These are phyloP conservation scores for Vaccinium myrtillus DNA, from an alignment of 148 eudicot species.

Conservation along the genomic window DNA sequence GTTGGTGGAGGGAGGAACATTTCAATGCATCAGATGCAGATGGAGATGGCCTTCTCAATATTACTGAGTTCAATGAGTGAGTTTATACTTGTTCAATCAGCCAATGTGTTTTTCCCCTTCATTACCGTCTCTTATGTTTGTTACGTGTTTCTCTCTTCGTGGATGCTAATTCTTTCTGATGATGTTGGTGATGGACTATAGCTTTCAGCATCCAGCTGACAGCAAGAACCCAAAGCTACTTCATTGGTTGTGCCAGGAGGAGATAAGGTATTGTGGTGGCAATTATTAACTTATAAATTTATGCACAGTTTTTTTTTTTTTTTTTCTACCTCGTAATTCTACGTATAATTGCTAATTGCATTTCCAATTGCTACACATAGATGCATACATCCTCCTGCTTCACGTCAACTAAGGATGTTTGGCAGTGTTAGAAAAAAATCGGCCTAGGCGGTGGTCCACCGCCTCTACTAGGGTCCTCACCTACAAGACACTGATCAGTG, in stretches of 20 bases:
- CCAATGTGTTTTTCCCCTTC: slow-evolving; percentile 9
- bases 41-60: slow-evolving; percentile 79
- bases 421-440: no score
- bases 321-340: neutral
- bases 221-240: slow-evolving; percentile 72
- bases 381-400: neutral
- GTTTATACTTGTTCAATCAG: slow-evolving; percentile 31
- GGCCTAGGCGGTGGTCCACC: no score
- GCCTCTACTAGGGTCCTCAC: no score
- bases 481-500: neutral
- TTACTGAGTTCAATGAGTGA: slow-evolving; percentile 97
- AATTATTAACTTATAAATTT: neutral
- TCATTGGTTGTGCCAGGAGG: slow-evolving; percentile 93
- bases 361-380: neutral
- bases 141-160: neutral
- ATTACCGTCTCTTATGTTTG: neutral
- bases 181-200: slow-evolving; percentile 31
- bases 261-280: slow-evolving; percentile 56
- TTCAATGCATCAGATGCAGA: slow-evolving; percentile 93
- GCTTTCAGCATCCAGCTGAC: slow-evolving; percentile 94
- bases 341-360: neutral
- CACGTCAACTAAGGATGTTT: neutral
- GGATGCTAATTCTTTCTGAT: neutral
- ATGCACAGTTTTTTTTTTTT: neutral
- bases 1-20: slow-evolving; percentile 99